These are phyloP conservation scores for Corynascus novoguineensis DNA, from an alignment of 495 filamentous ascomycete genomes.

Conservation along the genomic window DNA sequence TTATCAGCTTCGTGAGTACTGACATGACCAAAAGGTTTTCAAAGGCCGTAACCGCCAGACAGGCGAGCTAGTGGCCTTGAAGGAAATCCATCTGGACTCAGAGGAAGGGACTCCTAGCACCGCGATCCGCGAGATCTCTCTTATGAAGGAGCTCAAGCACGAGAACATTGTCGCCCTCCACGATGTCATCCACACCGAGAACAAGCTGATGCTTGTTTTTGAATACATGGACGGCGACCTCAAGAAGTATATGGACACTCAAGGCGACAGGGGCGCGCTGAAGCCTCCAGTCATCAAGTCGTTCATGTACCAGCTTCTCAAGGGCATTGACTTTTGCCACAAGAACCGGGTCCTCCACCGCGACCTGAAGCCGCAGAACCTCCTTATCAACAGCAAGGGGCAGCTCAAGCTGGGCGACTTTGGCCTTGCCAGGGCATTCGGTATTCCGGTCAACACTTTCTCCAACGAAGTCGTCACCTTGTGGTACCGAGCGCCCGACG, in stretches of 20 bases:
- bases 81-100: conserved; percentile 98
- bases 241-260: conserved; percentile 98
- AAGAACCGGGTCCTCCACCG: conserved; percentile 92
- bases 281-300: conserved; percentile 86
- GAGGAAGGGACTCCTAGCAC: conserved; percentile 99
- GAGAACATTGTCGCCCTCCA: conserved; percentile 95
- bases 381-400: conserved; percentile 89
- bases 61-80: conserved; percentile 91
- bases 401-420: conserved; percentile 94
- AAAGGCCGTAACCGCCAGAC: conserved; percentile 96
- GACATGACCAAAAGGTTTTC: conserved; percentile 63
- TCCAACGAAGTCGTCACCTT: conserved; percentile 96
- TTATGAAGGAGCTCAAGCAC: conserved; percentile 99
- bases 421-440: conserved; percentile 85
- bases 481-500: conserved; percentile 94
- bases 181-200: conserved; percentile 99
- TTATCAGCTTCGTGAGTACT: background rate
- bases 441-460: conserved; percentile 97
- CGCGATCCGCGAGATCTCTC: conserved; percentile 94
- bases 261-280: conserved; percentile 74
- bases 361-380: conserved; percentile 93
- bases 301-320: conserved; percentile 93
- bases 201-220: conserved; percentile 98
- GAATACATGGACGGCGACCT: conserved; percentile 98
- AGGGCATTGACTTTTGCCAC: conserved; percentile 94